These are phyloP conservation scores for Calonectria pauciramosa DNA, from an alignment of 2,329 filamentous ascomycete species.

Conservation along the genomic window DNA sequence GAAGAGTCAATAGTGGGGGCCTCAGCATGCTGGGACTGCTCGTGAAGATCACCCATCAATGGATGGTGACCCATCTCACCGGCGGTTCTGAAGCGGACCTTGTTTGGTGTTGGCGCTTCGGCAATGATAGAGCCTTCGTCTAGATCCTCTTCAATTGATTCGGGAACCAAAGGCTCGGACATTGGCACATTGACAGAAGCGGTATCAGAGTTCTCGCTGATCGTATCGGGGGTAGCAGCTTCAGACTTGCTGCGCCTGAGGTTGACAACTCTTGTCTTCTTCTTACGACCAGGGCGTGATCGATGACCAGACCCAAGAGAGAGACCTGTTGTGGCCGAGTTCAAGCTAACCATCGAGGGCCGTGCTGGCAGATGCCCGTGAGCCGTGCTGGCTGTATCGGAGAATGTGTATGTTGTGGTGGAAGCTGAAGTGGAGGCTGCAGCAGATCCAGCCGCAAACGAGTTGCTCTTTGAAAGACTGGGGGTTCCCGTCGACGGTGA, in stretches of 20 bases:
- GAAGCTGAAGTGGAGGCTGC: background rate
- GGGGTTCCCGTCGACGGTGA: constrained; percentile 63
- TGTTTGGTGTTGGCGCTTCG: constrained; percentile 49
- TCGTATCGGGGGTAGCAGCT: constrained; percentile 65
- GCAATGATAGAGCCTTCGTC: constrained; percentile 59
- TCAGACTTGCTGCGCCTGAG: constrained; percentile 74
- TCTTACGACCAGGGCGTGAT: constrained; percentile 76
- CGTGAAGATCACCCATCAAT: constrained; percentile 42
- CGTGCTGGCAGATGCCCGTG: constrained; percentile 76
- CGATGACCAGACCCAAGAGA: constrained; percentile 74
- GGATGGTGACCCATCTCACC: constrained; percentile 40
- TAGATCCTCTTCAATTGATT: constrained; percentile 71
- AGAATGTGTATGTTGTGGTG: constrained; percentile 80
- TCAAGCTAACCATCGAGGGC: constrained; percentile 74
- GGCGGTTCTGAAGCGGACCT: constrained; percentile 57
- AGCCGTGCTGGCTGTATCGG: constrained; percentile 75
- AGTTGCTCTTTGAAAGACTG: constrained; percentile 73
- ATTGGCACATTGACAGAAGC: constrained; percentile 70
- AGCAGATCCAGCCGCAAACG: constrained; percentile 65
- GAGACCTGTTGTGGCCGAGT: constrained; percentile 73
- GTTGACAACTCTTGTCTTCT: constrained; percentile 88
- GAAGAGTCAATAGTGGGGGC: constrained; percentile 38
- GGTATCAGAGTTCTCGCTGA: constrained; percentile 64
- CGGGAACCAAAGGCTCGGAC: constrained; percentile 71
- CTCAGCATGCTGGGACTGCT: constrained; percentile 39